These are phyloP conservation scores for Rhizomucor miehei DNA, from an alignment of 371 early-diverging fungal genomes.

Conservation along the genomic window DNA sequence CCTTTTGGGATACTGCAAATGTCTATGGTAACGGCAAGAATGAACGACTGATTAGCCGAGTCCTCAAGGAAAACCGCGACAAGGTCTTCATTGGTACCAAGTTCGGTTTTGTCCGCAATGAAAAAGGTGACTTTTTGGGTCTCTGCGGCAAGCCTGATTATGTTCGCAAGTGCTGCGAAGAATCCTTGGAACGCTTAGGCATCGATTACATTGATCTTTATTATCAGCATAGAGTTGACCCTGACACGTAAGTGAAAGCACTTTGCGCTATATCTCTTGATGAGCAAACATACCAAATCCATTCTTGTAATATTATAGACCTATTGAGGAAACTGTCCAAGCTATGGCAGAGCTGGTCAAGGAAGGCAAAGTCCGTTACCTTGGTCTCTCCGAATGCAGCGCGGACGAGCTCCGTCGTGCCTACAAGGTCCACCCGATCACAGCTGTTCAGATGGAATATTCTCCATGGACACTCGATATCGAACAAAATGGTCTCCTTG, in stretches of 20 bases:
- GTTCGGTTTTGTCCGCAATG: constrained; percentile 28
- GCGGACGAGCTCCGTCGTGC: constrained; percentile 56
- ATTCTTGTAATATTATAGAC: constrained; percentile 6
- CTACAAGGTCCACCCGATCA: constrained; percentile 62
- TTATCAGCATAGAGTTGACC: constrained; percentile 57
- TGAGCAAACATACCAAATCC: not conserved
- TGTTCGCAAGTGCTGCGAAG: constrained; percentile 42
- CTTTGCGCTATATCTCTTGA: not conserved
- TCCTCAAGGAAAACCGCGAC: constrained; percentile 30
- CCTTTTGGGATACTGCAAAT: constrained; percentile 30
- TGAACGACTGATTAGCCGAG: constrained; percentile 33
- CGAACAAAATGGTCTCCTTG: constrained; percentile 49
- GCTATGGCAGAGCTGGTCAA: constrained; percentile 63
- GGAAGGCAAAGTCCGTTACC: constrained; percentile 55
- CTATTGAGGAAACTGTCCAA: constrained; percentile 53
- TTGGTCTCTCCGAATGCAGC: constrained; percentile 60
- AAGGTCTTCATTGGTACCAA: constrained; percentile 51
- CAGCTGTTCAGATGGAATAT: constrained; percentile 57
- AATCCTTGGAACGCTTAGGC: constrained; percentile 41
- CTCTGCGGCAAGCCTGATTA: constrained; percentile 48
- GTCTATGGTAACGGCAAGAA: constrained; percentile 27
- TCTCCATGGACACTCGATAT: constrained; percentile 53
- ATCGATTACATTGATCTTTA: constrained; percentile 56
- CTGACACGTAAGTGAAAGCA: constrained; percentile 18
- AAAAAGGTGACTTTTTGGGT: constrained; percentile 21